A percentile compares a stretch with the other conserved stretches of the same genome.
Conservation (phyloP, 2,329 filamentous ascomycete genomes). For the Seiridium cupressi region DNA sequence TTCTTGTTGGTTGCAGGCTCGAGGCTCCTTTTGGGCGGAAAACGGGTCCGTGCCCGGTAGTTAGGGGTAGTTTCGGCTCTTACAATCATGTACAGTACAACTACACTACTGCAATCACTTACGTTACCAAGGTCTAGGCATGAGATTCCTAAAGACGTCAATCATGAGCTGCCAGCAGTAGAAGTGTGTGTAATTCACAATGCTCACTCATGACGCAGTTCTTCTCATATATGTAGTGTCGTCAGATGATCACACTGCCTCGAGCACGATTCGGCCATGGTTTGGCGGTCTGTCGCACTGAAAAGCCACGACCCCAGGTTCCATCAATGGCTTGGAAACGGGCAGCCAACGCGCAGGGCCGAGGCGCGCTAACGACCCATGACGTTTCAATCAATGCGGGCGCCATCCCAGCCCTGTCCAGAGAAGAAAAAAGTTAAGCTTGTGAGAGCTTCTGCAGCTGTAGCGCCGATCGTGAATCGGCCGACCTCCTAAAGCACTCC, state of each 20-base stretch:
- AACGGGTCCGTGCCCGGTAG: not conserved
- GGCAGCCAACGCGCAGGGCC: not conserved
- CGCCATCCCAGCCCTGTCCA: not conserved
- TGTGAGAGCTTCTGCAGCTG: not conserved
- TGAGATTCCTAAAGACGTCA: too few species aligned
- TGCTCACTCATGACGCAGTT: too few species aligned
- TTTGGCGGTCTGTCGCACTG: not conserved
- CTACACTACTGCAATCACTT: too few species aligned
- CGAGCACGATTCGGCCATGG: too few species aligned
- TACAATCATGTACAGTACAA: not conserved
- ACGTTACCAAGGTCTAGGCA: too few species aligned
- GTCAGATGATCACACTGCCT: too few species aligned
- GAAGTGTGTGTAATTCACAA: too few species aligned
- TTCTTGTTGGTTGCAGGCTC: conserved; percentile 2
- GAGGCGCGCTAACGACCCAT: not conserved
- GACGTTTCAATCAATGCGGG: conserved; percentile 6
- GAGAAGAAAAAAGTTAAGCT: not conserved
- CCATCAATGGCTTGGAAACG: not conserved
- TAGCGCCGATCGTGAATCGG: not conserved
- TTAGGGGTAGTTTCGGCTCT: not conserved
- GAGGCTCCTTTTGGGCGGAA: not conserved
- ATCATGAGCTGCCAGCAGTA: too few species aligned
- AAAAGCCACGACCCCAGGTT: not conserved
- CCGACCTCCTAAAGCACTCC: not conserved
- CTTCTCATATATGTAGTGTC: too few species aligned